Conservation (phyloP, 2,329 filamentous ascomycete species). For the Monosporascus sp. region DNA sequence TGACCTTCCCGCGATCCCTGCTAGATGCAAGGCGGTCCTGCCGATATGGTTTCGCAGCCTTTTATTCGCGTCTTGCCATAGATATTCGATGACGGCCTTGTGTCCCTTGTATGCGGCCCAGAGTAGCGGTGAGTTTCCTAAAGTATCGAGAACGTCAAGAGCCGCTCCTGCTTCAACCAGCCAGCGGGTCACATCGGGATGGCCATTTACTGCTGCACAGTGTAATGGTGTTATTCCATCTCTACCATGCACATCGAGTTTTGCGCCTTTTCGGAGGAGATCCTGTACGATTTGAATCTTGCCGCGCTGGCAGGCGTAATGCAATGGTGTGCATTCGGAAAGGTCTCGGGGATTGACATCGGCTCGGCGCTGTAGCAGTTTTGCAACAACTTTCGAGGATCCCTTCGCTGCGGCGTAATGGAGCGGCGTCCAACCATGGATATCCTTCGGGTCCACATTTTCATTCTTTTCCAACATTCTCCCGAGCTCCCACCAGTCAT, state of each 20-base stretch:
- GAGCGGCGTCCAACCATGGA: no score
- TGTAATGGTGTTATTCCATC: constrained; percentile 15
- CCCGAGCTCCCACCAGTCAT: no score
- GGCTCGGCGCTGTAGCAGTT: no score
- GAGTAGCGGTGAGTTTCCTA: constrained; percentile 5
- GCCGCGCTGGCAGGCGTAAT: constrained; percentile 14
- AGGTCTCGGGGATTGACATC: background rate
- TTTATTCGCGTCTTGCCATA: constrained; percentile 4
- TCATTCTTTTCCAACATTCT: no score
- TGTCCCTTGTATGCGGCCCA: constrained; percentile 5
- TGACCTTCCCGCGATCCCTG: constrained; percentile 1
- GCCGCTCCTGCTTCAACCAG: background rate
- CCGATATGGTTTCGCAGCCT: constrained; percentile 6
- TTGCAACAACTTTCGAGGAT: fast-evolving
- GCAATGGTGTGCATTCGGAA: constrained; percentile 19
- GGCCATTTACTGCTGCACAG: constrained; percentile 12
- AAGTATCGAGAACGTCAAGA: background rate
- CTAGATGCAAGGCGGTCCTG: constrained; percentile 9
- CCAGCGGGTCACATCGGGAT: background rate
- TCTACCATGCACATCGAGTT: background rate
- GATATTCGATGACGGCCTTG: background rate
- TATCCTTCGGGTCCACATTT: no score
- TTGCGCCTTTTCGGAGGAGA: no score
- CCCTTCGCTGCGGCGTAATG: no score
- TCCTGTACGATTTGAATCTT: constrained; percentile 3